A percentile compares a stretch with the other conserved stretches of the same genome.
Evolutionary conservation across 2,329 filamentous ascomycete genomes (phyloP).

Genomic region (Xylariaceae sp.): DNA sequence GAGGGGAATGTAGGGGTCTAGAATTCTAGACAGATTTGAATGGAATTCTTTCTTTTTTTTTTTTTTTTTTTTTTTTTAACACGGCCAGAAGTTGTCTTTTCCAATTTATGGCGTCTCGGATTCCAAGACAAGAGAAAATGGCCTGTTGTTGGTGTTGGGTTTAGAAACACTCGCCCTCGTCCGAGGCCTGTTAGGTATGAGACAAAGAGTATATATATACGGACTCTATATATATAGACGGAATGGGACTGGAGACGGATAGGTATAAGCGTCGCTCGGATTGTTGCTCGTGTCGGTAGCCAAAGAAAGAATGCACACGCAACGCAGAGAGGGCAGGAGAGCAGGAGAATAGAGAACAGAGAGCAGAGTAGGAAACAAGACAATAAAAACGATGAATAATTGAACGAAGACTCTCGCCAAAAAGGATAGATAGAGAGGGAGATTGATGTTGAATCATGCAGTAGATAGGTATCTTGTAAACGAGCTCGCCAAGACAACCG

Average conservation of each 20-base stretch:
- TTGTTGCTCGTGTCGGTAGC: background rate
- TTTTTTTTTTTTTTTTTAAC: too few relatives aligned
- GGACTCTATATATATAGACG: too few relatives aligned
- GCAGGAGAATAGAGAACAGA: too few relatives aligned
- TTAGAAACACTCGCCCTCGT: conserved; percentile 19
- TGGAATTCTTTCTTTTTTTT: background rate
- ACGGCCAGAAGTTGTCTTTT: conserved; percentile 14
- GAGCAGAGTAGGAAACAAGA: too few relatives aligned
- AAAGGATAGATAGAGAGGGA: conserved; percentile 5
- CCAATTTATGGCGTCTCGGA: conserved; percentile 27
- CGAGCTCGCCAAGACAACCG: conserved; percentile 3
- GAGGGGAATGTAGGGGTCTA: too few relatives aligned
- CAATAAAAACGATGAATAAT: too few relatives aligned
- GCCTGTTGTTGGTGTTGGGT: conserved; percentile 3
- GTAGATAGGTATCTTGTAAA: background rate
- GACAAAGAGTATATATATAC: conserved; percentile 23
- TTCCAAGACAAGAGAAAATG: conserved; percentile 29
- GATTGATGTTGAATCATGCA: background rate
- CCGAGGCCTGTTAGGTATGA: conserved; percentile 17
- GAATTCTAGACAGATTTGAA: conserved; percentile 21
- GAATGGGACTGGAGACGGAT: too few relatives aligned
- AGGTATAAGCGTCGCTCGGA: conserved; percentile 18
- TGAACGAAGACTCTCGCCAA: background rate
- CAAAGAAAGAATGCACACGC: background rate
- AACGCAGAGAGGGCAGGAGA: too few relatives aligned